These are phyloP conservation scores for Claviceps paspali DNA, from an alignment of 2,329 filamentous ascomycete genomes.

Conservation along the genomic window DNA sequence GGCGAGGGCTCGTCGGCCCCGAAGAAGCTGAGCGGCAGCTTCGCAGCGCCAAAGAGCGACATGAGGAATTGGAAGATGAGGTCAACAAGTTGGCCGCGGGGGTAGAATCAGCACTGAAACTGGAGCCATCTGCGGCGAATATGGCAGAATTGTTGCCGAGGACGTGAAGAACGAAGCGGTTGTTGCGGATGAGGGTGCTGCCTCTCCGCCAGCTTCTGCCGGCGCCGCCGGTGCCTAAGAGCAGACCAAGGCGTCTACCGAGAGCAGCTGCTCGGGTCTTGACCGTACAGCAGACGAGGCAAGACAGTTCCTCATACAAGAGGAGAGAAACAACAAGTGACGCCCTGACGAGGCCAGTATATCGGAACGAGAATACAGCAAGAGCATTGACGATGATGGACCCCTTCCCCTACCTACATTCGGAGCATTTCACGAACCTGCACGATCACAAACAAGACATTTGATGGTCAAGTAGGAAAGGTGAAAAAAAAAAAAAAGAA, in stretches of 20 bases:
- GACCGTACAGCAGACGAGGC: not conserved
- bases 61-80: constrained; percentile 27
- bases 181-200: not conserved
- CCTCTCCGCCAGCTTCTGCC: not conserved
- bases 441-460: no score
- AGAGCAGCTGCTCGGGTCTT: not conserved
- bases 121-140: constrained; percentile 12
- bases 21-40: constrained; percentile 37
- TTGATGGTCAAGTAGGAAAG: constrained; percentile 1
- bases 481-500: no score
- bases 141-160: not conserved
- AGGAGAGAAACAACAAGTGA: not conserved
- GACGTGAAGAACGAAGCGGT: not conserved
- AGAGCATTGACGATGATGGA: no score
- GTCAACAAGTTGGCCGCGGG: constrained; percentile 23
- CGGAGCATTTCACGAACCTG: no score
- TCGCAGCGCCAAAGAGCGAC: constrained; percentile 14
- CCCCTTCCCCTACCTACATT: no score
- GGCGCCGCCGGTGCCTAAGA: not conserved
- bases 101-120: constrained; percentile 18
- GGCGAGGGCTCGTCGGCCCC: constrained; percentile 52
- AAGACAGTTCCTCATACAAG: not conserved
- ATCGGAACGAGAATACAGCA: no score
- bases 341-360: no score
- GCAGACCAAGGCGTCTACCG: not conserved